Base-by-base conservation (phyloP, 805 yeast species). In the Hanseniaspora pseudoguilliermondii region DNA sequence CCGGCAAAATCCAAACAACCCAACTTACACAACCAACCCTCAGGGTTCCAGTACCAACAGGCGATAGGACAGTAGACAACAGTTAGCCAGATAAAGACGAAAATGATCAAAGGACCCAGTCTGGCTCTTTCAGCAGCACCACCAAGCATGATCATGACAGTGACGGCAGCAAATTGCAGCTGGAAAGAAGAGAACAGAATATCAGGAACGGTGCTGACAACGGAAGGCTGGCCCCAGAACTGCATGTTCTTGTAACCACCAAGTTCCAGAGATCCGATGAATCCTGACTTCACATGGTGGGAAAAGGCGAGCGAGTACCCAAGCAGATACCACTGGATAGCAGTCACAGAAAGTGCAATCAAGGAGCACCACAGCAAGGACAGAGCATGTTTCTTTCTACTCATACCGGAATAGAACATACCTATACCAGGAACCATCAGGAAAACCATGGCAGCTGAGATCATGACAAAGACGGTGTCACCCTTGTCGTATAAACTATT, bases 261-360 rank as follows among this genome's bases (percentile, higher is more conserved):
- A 71, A 86, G 83, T 63, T 78, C 78, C 67, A 91, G 74, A 59
- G 87, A 79, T 57, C 98, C 98, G 61, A 88, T 75, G 70, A 89
- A 85, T 20, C 73, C 76, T 15, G 86, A 77, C 48, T 68, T 67
- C 16, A 80, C 81, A 57, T 75, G 72, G 66, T 83, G 86, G 27
- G 91, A 76, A 68, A 91, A 91, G 20, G 88, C 83, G 57, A 93
- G 76, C 15, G 97, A 86, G 71, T 86, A 91, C 60, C 97, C 98
- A 96, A 97, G 89, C 75, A 89, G 90, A 71, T 89, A 93, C 97
- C 98, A 91, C 70, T 93, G 96, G 79, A 93, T 88, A 1, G 85
- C 72, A 8, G 89, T 81, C 35, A 91, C 73, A 62, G 93, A 82
- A 21, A 81, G 82, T 21, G 95, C 88, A 86, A 88, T 89, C 66